Evolutionary conservation across 352 stramenopile species (phyloP).

Genomic region (Globisporangium barbulae): DNA sequence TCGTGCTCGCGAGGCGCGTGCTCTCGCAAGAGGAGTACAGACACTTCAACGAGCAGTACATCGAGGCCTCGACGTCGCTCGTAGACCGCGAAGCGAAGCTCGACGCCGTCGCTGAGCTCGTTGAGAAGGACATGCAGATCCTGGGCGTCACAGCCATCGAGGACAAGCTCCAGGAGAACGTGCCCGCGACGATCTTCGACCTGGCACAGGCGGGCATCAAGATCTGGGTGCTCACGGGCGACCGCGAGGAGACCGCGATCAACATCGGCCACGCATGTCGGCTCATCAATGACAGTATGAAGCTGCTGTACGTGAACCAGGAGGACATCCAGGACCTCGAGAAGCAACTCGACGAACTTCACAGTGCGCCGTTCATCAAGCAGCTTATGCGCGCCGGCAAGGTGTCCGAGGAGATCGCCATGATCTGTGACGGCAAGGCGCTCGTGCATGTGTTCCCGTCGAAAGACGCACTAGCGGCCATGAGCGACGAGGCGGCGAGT

Average conservation of each 20-base stretch:
- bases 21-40: conserved; percentile 54
- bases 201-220: conserved; percentile 95
- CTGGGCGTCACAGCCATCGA: conserved; percentile 95
- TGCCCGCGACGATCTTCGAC: conserved; percentile 91
- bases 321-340: conserved; percentile 38
- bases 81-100: conserved; percentile 47
- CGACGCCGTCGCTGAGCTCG: conserved; percentile 48
- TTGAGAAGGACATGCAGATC: conserved; percentile 77
- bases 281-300: conserved; percentile 65
- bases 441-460: conserved; percentile 67
- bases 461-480: conserved; percentile 39
- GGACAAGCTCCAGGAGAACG: conserved; percentile 94
- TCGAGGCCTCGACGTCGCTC: conserved; percentile 46
- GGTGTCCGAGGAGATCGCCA: conserved; percentile 49
- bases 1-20: conserved; percentile 59
- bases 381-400: conserved; percentile 29
- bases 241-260: conserved; percentile 97
- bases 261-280: conserved; percentile 94
- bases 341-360: conserved; percentile 43
- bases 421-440: conserved; percentile 65
- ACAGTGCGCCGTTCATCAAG: conserved; percentile 39
- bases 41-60: conserved; percentile 52
- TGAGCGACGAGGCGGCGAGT: conserved; percentile 25
- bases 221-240: conserved; percentile 97
- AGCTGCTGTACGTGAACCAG: conserved; percentile 63